Conservation (phyloP, 768 basidiomycete genomes). For the Russula earlei region DNA sequence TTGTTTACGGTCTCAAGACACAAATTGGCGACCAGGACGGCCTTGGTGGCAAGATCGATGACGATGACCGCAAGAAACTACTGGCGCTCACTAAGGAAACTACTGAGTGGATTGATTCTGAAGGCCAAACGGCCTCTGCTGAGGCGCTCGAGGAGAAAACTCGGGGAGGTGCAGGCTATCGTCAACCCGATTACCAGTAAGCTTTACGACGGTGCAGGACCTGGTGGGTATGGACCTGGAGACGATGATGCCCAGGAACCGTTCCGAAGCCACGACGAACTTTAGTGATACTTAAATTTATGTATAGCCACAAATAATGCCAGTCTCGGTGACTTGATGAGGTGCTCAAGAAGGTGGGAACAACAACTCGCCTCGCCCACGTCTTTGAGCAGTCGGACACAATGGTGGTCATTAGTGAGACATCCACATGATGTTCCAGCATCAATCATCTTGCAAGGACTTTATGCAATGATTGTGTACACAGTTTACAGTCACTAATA, state of each 20-base stretch:
- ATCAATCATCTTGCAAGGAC: too few relatives aligned
- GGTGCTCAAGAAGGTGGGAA: too few relatives aligned
- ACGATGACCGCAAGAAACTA: conserved; percentile 79
- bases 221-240: conserved; percentile 21
- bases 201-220: conserved; percentile 25
- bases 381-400: too few relatives aligned
- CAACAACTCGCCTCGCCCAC: too few relatives aligned
- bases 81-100: conserved; percentile 77
- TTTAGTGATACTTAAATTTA: conserved; percentile 24
- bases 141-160: conserved; percentile 92
- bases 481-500: background rate
- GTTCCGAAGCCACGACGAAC: conserved; percentile 36
- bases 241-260: conserved; percentile 33
- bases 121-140: conserved; percentile 61
- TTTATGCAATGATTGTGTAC: too few relatives aligned
- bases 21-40: conserved; percentile 84
- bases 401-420: too few relatives aligned
- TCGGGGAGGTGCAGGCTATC: conserved; percentile 34
- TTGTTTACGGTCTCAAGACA: conserved; percentile 78
- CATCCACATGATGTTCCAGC: too few relatives aligned
- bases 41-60: conserved; percentile 78
- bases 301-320: conserved; percentile 14
- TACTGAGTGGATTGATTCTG: conserved; percentile 86
- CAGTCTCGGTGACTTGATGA: background rate
- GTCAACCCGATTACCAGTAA: conserved; percentile 41